Base-by-base conservation (phyloP, 441 rosid genomes). In the Corymbia calophylla region DNA sequence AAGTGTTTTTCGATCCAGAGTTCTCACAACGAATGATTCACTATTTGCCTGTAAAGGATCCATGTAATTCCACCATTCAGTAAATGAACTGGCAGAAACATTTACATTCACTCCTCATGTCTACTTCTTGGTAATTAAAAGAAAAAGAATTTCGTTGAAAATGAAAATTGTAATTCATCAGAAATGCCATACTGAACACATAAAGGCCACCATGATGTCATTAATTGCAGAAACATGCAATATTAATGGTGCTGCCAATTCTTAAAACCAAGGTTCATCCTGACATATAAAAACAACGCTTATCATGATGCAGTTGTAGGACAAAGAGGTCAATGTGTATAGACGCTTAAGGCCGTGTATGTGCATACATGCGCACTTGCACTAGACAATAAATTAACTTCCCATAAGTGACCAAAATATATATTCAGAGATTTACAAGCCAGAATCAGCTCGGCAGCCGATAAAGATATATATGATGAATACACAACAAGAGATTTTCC, bases 1-100 rank as follows among this genome's bases (percentile, higher is more conserved):
- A 82, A 97, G 97, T 21, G 96, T 98, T 92, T 94, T 98, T 39
- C 99, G 94, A 91, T 97, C 98, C 53, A 97, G 95, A 87, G 99
- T 97, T 94, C 90, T 95, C 86, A 95, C 97, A 47, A 97, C 98
- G 87, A 96, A 96, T 27, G 96, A 95, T 88, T 96, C 94, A 54
- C 93, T 90, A 87, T 94, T 95, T 73, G 97, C 99, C 99, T 97
- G 96, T 58, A 89, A 5, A 56, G 29, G 81, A 86, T 87, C 53
- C 23, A 85, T 44, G 70, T 23, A 82, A 55, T 53, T 85, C 56
- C 87, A 80, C 54, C 87, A 87, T 25, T 32, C 56, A 48, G 48
- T 51, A 21, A 54, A 12, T 35, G 68, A 32, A 13, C n/a, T 32
- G 70, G 47, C 35, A 53, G 53, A 86, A 64, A 47, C 32, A 31